Conservation (phyloP, 2,329 filamentous ascomycete genomes). For the Sarocladiaceae sp. region DNA sequence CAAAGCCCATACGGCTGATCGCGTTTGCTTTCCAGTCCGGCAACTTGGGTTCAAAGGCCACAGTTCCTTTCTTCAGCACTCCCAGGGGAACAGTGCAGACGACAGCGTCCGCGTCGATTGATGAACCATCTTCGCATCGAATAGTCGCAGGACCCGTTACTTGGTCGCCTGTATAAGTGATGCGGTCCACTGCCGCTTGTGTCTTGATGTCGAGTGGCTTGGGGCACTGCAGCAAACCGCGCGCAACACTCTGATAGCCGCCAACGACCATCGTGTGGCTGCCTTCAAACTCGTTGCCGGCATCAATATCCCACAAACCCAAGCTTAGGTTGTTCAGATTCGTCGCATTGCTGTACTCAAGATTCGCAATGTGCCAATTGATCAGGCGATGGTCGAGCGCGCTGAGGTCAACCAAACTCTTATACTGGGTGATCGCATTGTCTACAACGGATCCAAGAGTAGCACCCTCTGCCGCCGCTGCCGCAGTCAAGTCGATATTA, state of each 20-base stretch:
- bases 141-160: slow-evolving; percentile 48
- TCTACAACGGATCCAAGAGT: slow-evolving; percentile 90
- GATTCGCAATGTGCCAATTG: slow-evolving; percentile 97
- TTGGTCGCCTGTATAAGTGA: slow-evolving; percentile 54
- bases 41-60: slow-evolving; percentile 86
- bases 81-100: slow-evolving; percentile 86
- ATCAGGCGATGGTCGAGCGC: slow-evolving; percentile 83
- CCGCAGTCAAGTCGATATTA: slow-evolving; percentile 64
- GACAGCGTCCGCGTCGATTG: slow-evolving; percentile 80
- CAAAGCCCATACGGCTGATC: slow-evolving; percentile 82
- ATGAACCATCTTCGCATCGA: slow-evolving; percentile 70
- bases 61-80: slow-evolving; percentile 74
- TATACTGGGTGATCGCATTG: slow-evolving; percentile 83
- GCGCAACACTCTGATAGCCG: slow-evolving; percentile 89
- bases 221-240: slow-evolving; percentile 74
- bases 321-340: slow-evolving; percentile 84
- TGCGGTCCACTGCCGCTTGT: slow-evolving; percentile 63
- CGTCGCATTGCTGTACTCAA: slow-evolving; percentile 94
- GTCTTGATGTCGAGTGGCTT: slow-evolving; percentile 70
- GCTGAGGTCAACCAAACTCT: slow-evolving; percentile 71
- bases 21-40: slow-evolving; percentile 78
- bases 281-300: slow-evolving; percentile 95
- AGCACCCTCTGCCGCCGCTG: slow-evolving; percentile 58
- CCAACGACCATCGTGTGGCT: slow-evolving; percentile 89
- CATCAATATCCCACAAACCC: slow-evolving; percentile 92